Evolutionary conservation across 768 basidiomycete genomes (phyloP).

Genomic region (Russula vinacea): DNA sequence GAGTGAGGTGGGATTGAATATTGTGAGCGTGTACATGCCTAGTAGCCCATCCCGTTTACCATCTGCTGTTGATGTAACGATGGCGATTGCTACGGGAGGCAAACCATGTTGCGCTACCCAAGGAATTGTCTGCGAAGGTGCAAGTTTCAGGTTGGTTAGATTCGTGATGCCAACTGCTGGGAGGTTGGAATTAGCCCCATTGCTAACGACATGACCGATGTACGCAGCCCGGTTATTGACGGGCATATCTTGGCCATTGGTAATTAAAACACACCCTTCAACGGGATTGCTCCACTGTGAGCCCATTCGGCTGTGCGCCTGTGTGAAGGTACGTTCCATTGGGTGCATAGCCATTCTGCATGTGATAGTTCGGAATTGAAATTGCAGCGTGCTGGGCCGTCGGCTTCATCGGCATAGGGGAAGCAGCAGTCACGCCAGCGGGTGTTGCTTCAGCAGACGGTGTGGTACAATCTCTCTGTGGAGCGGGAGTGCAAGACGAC

Average conservation of each 20-base stretch:
- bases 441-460: constrained; percentile 13
- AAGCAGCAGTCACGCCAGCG: constrained; percentile 29
- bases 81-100: constrained; percentile 34
- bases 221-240: constrained; percentile 36
- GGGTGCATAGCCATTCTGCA: constrained; percentile 42
- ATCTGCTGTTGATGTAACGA: constrained; percentile 38
- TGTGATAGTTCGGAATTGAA: constrained; percentile 44
- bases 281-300: constrained; percentile 60
- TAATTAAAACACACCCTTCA: constrained; percentile 56
- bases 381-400: constrained; percentile 42
- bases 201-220: constrained; percentile 40
- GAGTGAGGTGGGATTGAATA: constrained; percentile 24
- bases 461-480: constrained; percentile 21
- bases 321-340: constrained; percentile 38
- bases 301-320: constrained; percentile 39
- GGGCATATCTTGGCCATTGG: constrained; percentile 33
- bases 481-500: constrained; percentile 18
- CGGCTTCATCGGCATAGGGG: constrained; percentile 49
- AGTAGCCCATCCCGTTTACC: constrained; percentile 34
- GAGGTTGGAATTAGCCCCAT: constrained; percentile 43
- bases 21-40: constrained; percentile 4
- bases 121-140: constrained; percentile 40
- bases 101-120: constrained; percentile 37
- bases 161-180: constrained; percentile 33
- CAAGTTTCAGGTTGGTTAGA: constrained; percentile 42